These are phyloP conservation scores for Colletotrichum horii DNA, from an alignment of 2,329 filamentous ascomycete genomes.

Conservation along the genomic window DNA sequence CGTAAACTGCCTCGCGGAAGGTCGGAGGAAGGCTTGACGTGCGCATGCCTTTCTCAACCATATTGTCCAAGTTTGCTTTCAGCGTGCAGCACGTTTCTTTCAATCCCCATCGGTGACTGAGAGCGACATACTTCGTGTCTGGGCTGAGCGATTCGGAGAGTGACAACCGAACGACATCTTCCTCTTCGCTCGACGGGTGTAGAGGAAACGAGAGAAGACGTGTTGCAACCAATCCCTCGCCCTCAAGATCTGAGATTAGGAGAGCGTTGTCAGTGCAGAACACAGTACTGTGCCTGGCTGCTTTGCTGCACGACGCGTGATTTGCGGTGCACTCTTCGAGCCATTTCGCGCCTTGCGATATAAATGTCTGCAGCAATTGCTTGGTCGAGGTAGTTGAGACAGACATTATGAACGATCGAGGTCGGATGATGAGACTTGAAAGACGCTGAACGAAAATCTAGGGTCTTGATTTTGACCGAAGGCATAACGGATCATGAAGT, in stretches of 20 bases:
- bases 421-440: rapidly evolving
- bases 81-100: neutral
- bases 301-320: neutral
- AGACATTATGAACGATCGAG: neutral
- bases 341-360: neutral
- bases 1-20: neutral
- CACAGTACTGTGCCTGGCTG: neutral
- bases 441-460: rapidly evolving
- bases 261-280: neutral
- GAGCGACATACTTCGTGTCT: neutral
- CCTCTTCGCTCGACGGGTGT: neutral
- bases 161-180: neutral
- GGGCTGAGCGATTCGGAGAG: neutral
- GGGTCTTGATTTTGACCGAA: neutral
- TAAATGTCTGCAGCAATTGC: rapidly evolving
- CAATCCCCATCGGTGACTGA: neutral
- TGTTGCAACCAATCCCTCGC: neutral
- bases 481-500: neutral
- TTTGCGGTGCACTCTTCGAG: neutral
- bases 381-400: neutral
- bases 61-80: neutral
- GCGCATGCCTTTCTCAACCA: neutral
- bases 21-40: neutral
- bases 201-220: neutral
- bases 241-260: neutral